Base-by-base conservation (phyloP, 768 basidiomycete genomes). In the Strobilomyces confusus region DNA sequence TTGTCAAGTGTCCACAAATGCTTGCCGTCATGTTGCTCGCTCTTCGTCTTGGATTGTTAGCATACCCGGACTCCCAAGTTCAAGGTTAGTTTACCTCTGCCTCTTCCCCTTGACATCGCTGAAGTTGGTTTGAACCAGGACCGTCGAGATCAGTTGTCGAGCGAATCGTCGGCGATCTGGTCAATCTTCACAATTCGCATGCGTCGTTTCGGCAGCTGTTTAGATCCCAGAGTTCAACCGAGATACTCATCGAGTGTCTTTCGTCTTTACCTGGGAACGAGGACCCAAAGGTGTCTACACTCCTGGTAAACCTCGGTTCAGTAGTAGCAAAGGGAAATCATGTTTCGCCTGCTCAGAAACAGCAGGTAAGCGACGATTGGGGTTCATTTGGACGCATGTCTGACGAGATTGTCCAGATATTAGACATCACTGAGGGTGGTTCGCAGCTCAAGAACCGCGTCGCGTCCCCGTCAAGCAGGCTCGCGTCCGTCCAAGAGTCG, bases 11-110 rank as follows among this genome's bases (percentile, higher is more conserved):
- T 66, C 79, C 87, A 0, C 77, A 85, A 44, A 84, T 95, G 52
- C 72, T 92, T 17, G 83, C 87, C 1, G 77, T 84, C 2, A 82
- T 97, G 40, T 68, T 95, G 6, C 76, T 81, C 13, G 82, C 89
- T 1, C 72, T 95, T 43, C 82, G 83, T 42, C 72, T 73, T 32
- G 81, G 88, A 1, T 88, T 59, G 61, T 58, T 44, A 57, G 67
- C 20, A 67, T 80, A 38, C 45, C 56, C 60, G 37, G 61, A 57
- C 40, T 56, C 57, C 52, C 20, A 58, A 58, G 17, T 52, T 32
- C 45, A 61, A 63, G 57, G 59, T 67, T 17, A 9, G 47, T 52
- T 15, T 36, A 36, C 14, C 20, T 5, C 20, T 32, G 38, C 17
- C 17, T 20, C 15, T 7, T 26, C 8, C 8, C 5, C 26, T 33